Evolutionary conservation across 2,329 filamentous ascomycete species (phyloP).

Genomic region (Cylindrodendrum hubeiense): DNA sequence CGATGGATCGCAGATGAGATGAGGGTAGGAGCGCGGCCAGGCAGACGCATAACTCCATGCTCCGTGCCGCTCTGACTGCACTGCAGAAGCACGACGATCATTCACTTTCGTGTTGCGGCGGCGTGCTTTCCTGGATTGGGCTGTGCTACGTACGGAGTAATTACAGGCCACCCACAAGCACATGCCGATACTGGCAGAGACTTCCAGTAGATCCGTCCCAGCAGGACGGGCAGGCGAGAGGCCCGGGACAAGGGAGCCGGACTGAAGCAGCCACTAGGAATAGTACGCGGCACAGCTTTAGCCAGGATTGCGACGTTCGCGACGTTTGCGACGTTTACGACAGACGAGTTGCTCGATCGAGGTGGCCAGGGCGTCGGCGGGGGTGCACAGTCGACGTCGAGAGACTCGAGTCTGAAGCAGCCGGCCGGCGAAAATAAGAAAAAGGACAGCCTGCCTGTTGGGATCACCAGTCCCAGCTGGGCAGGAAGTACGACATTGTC

Average conservation of each 20-base stretch:
- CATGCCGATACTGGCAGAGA: constrained; percentile 10
- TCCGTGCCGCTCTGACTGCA: neutral
- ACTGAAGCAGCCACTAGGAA: constrained; percentile 31
- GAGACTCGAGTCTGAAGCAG: neutral
- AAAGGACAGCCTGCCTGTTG: constrained; percentile 34
- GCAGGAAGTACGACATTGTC: constrained; percentile 37
- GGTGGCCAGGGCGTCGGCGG: constrained; percentile 16
- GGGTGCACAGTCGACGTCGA: constrained; percentile 8
- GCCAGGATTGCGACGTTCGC: constrained; percentile 7
- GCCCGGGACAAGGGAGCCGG: constrained; percentile 24
- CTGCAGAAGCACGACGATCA: neutral
- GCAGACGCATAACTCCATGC: neutral
- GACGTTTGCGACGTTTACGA: neutral
- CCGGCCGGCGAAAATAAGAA: constrained; percentile 10
- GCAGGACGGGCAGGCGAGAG: constrained; percentile 29
- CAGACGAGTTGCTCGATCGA: constrained; percentile 36
- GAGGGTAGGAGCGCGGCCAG: neutral
- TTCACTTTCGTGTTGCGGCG: neutral
- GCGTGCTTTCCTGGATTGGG: neutral
- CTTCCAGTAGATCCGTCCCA: constrained; percentile 33
- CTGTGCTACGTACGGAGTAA: neutral
- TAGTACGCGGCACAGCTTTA: constrained; percentile 23
- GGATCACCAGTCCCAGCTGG: constrained; percentile 33
- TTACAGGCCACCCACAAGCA: constrained; percentile 5
- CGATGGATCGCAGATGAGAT: neutral